Evolutionary conservation across 441 rosid genomes (phyloP), one percentile per base, ranked within the genome.

Genomic region (Euphorbia corollata): DNA sequence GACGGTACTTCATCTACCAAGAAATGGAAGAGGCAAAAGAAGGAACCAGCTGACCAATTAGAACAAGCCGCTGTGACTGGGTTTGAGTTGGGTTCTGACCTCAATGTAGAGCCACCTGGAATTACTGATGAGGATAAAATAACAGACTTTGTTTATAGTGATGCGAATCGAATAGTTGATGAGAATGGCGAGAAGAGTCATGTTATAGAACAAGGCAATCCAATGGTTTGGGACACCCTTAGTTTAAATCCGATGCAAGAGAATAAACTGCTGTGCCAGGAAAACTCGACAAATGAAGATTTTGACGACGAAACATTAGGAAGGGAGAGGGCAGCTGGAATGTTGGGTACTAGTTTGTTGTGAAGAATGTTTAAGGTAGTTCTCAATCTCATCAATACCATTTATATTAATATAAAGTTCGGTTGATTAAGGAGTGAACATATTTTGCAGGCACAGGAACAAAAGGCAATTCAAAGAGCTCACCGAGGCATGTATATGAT

Each of bases 1-100:
- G 99, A 95, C 63, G 98, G 98, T 50, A 95, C 99, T 74, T 95
- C 98, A 64, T 95, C 98, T 32, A 95, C 99, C 20, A 95, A 95
- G 86, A 92, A 95, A 80, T 92, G 99, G 98, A 95, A 87, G 84
- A 86, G 98, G 64, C 98, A 82, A 64, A 90, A 86, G 76, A 90
- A 92, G 71, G 99, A 95, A 68, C 73, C 90, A 54, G 78, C 88
- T 2, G 99, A 92, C 74, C 96, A 82, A 76, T 72, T 86, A 27
- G 98, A 92, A 18, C 88, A 82, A 71, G 96, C 79, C 74, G 32
- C 32, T 27, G 32, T 27, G 32, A 27, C 87, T 18, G 92, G 85
- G 59, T 69, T 74, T 73, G 97, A 92, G 67, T 68, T 84, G 81
- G 90, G 87, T 66, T 82, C 93, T 54, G 95, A 87, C 69, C 84